phyloP scores from a whole-genome alignment of 345 rosid species.

The Corymbia maculata region DNA sequence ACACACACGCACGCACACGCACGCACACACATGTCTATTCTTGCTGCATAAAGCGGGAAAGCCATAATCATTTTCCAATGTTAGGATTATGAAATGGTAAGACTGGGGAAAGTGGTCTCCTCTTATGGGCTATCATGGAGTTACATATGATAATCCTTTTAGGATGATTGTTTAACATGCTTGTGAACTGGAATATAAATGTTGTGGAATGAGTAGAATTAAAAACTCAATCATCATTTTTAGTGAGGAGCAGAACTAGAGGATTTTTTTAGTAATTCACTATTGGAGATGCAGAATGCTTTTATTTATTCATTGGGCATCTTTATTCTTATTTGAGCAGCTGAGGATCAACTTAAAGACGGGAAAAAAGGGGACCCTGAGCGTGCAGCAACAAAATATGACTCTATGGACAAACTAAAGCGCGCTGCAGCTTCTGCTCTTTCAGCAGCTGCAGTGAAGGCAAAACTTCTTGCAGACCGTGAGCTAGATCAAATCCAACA shows the following conservation, averaged over 20 bases:
- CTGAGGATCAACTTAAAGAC: constrained; percentile 19
- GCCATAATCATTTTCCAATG: neutral
- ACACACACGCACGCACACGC: accelerated
- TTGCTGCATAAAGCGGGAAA: neutral
- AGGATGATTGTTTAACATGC: neutral
- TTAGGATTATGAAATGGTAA: neutral
- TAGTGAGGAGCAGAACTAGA: neutral
- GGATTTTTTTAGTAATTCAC: neutral
- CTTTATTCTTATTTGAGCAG: constrained; percentile 1
- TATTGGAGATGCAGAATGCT: neutral
- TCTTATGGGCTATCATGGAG: neutral
- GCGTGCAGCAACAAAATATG: constrained; percentile 31
- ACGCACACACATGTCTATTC: neutral
- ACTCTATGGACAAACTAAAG: constrained; percentile 54
- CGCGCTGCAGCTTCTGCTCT: constrained; percentile 72
- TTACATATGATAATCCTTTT: neutral
- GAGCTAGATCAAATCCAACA: constrained; percentile 83
- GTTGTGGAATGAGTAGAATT: neutral
- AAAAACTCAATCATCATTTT: neutral
- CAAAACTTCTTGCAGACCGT: constrained; percentile 69
- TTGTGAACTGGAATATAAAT: neutral
- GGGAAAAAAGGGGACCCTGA: constrained; percentile 28
- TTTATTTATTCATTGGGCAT: neutral
- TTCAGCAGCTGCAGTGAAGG: constrained; percentile 95
- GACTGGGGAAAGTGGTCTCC: neutral